phyloP scores from a whole-genome alignment of 2,329 filamentous ascomycete species.

The Bisporella sp. region DNA sequence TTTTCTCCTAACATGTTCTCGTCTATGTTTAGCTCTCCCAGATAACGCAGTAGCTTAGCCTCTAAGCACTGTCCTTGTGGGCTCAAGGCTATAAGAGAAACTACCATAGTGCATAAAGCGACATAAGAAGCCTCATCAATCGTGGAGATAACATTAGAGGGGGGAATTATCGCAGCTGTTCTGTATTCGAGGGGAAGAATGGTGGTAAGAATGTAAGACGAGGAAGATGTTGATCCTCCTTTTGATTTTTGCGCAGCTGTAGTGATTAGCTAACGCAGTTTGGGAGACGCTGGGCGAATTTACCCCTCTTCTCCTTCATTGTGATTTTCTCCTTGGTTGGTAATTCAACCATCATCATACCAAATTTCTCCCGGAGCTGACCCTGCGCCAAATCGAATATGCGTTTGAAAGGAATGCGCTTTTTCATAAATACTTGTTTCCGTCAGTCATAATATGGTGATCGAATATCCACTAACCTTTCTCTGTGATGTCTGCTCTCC shows the following conservation, averaged over 20 bases:
- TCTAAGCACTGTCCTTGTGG: conserved; percentile 65
- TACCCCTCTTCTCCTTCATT: conserved; percentile 70
- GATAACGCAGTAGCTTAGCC: conserved; percentile 67
- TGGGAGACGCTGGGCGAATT: neutral
- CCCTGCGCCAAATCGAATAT: conserved; percentile 74
- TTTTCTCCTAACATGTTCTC: conserved; percentile 65
- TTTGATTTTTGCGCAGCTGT: conserved; percentile 33
- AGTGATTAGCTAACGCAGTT: neutral
- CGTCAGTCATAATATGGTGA: neutral
- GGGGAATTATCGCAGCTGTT: conserved; percentile 57
- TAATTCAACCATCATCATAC: conserved; percentile 88
- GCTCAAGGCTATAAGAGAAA: conserved; percentile 69
- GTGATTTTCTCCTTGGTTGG: conserved; percentile 76
- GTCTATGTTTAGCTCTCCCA: conserved; percentile 69
- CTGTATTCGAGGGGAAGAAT: conserved; percentile 64
- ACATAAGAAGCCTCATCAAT: conserved; percentile 72
- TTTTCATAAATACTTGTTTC: conserved; percentile 30
- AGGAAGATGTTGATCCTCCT: conserved; percentile 46
- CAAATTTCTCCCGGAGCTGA: conserved; percentile 65
- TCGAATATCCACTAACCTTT: conserved; percentile 39
- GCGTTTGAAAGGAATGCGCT: conserved; percentile 62
- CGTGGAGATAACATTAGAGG: conserved; percentile 57
- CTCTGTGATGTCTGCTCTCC: conserved; percentile 55
- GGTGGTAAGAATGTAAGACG: conserved; percentile 71
- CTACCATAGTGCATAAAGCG: conserved; percentile 72